These are phyloP conservation scores for Sclerotinia minor DNA, from an alignment of 2,329 filamentous ascomycete species.

Conservation along the genomic window DNA sequence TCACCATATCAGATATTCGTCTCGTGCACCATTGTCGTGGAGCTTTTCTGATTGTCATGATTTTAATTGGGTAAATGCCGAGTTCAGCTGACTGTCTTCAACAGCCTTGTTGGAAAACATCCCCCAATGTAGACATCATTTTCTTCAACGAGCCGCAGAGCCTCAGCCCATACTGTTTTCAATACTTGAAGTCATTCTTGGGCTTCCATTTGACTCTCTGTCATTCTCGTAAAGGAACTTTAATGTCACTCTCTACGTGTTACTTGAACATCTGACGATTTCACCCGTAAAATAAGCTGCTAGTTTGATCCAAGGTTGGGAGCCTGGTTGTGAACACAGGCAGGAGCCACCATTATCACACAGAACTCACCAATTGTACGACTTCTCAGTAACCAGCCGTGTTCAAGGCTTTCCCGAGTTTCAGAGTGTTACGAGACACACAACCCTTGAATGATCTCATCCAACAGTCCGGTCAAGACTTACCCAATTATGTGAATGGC, in stretches of 20 bases:
- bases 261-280: neutral
- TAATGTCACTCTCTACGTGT: constrained; percentile 4
- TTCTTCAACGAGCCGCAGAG: constrained; percentile 15
- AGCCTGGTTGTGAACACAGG: neutral
- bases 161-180: constrained; percentile 8
- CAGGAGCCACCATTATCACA: constrained; percentile 2
- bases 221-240: neutral
- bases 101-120: constrained; percentile 8
- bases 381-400: no score
- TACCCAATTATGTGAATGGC: neutral
- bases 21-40: constrained; percentile 1
- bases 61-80: constrained; percentile 1
- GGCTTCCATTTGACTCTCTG: neutral
- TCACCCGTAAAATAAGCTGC: neutral
- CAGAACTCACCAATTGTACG: neutral
- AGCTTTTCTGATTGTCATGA: neutral
- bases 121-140: constrained; percentile 7
- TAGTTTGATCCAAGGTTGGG: neutral
- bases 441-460: neutral
- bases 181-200: neutral
- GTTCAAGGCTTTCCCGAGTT: neutral
- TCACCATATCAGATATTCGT: constrained; percentile 6
- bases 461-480: neutral
- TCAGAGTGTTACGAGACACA: neutral
- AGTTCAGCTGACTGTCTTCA: constrained; percentile 11